Conservation (phyloP, 1,284 basidiomycete genomes). For the Cutaneotrichosporon mucoides region DNA sequence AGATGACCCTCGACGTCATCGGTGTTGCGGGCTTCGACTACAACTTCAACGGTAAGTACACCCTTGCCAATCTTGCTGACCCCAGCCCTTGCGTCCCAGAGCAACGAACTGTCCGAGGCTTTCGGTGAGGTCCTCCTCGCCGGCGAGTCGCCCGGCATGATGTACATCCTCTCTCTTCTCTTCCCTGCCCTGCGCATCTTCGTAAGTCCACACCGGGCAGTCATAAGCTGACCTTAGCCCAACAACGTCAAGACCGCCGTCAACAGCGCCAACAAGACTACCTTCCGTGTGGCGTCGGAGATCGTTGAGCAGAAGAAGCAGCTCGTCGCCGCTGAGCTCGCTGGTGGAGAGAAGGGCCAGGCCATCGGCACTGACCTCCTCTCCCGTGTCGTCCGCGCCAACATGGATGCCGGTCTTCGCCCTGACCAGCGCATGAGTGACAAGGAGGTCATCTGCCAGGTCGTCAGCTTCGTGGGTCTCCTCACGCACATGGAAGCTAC, state of each 20-base stretch:
- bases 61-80: not conserved
- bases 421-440: slow-evolving; percentile 59
- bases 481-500: slow-evolving; percentile 19
- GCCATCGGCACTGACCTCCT: slow-evolving; percentile 44
- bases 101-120: slow-evolving; percentile 37
- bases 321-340: not conserved
- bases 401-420: slow-evolving; percentile 56
- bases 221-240: slow-evolving; percentile 5
- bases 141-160: slow-evolving; percentile 49
- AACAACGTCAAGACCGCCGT: not conserved
- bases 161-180: slow-evolving; percentile 60
- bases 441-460: slow-evolving; percentile 66
- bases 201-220: slow-evolving; percentile 2
- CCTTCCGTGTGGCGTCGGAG: not conserved
- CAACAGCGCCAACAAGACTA: not conserved
- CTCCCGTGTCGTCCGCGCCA: slow-evolving; percentile 53
- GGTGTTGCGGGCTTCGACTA: slow-evolving; percentile 65
- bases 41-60: slow-evolving; percentile 44
- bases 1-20: slow-evolving; percentile 64
- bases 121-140: slow-evolving; percentile 34
- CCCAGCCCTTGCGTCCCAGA: not conserved
- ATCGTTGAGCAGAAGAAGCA: slow-evolving; percentile 2
- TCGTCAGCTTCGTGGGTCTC: slow-evolving; percentile 63
- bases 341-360: slow-evolving; percentile 40
- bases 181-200: slow-evolving; percentile 54